Conservation (phyloP, 148 eudicot genomes). For the Rhododendron williamsianum region DNA sequence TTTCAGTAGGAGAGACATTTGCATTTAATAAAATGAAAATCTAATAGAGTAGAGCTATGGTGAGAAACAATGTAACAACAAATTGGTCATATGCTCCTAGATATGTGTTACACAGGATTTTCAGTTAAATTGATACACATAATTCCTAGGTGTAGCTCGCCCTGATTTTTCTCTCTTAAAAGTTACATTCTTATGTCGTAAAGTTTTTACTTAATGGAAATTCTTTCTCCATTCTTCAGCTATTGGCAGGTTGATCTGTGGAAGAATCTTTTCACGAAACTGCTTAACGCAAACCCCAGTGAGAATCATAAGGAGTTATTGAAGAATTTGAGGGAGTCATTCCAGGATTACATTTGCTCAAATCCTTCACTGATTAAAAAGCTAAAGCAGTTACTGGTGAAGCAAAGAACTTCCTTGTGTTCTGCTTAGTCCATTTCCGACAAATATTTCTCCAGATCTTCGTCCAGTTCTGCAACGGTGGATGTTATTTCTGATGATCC, state of each 20-base stretch:
- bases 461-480: not conserved
- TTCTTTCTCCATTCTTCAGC: slow-evolving; percentile 31
- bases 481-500: not conserved
- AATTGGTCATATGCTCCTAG: not conserved
- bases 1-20: not conserved
- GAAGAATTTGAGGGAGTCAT: slow-evolving; percentile 53
- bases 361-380: slow-evolving; percentile 53
- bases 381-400: slow-evolving; percentile 64
- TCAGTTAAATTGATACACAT: not conserved
- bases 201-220: not conserved
- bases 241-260: slow-evolving; percentile 74
- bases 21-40: not conserved
- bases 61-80: not conserved
- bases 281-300: slow-evolving; percentile 53
- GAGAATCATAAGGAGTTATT: slow-evolving; percentile 50
- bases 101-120: not conserved
- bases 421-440: slow-evolving; percentile 37
- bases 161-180: not conserved
- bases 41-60: not conserved
- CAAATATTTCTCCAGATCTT: not conserved
- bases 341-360: slow-evolving; percentile 57
- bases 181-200: not conserved
- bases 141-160: not conserved
- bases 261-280: slow-evolving; percentile 59
- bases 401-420: slow-evolving; percentile 76